phyloP scores from a whole-genome alignment of 176 grass and related monocot species.

The Coix lacrymajobi region DNA sequence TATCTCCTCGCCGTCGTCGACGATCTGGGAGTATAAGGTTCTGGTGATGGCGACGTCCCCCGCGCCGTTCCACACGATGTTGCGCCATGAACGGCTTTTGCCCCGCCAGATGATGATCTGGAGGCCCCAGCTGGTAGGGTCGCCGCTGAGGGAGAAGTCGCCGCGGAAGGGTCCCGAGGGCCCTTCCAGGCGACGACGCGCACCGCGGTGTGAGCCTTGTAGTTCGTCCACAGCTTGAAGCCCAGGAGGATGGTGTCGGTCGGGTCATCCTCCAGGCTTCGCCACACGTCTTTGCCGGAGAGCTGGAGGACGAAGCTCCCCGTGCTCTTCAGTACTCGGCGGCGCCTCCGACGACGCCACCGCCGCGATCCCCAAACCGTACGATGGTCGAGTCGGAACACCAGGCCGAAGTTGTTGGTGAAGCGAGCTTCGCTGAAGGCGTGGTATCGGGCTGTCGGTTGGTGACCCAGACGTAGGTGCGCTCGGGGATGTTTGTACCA shows the following conservation, averaged over 20 bases:
- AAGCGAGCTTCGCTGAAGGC: not conserved
- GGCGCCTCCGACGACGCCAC: too few relatives aligned
- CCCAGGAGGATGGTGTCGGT: not conserved
- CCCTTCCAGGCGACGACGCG: not conserved
- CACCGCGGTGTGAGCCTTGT: not conserved
- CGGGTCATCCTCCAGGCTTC: too few relatives aligned
- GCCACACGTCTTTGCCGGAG: too few relatives aligned
- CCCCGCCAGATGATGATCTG: not conserved
- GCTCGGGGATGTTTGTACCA: not conserved
- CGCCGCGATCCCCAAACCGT: not conserved
- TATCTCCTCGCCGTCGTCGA: not conserved
- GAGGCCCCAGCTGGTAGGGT: not conserved
- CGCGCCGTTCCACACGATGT: not conserved
- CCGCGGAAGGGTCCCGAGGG: not conserved
- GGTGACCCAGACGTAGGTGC: not conserved
- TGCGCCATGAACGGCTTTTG: not conserved
- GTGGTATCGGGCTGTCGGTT: not conserved
- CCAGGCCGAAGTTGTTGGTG: not conserved
- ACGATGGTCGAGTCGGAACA: not conserved
- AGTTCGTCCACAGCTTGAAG: not conserved
- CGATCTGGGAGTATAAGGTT: not conserved
- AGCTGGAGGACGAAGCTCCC: too few relatives aligned
- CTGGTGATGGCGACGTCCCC: not conserved
- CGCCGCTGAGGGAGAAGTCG: not conserved
- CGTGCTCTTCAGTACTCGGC: not conserved